Base-by-base conservation (phyloP, 768 basidiomycete genomes). In the Obba rivulosa region DNA sequence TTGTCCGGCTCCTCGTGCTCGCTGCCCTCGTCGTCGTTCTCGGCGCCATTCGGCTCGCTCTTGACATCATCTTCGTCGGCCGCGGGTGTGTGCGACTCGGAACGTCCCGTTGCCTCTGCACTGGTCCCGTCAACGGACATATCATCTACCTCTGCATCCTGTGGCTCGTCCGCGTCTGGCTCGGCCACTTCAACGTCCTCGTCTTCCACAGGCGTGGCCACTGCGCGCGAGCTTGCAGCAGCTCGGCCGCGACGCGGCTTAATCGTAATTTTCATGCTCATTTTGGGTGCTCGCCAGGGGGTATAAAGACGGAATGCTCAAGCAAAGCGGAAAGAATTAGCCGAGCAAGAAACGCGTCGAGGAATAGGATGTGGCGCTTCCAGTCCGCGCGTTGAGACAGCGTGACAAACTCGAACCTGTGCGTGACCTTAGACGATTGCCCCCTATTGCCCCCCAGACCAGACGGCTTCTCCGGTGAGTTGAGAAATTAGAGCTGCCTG, bases 251-350 rank as follows among this genome's bases (percentile, higher is more conserved):
- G 52, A 25, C 67, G 69, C 1, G 71, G 70, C 41, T 68, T 73
- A 49, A 71, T 69, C 9, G 71, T 72, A 37, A 72, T 73, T 62
- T 69, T 72, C 16, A 39, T 18, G 21, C 55, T 31, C 28, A 31
- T 31, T 31, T 31, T 31, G 7, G 28, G 5, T 31, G 5, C 7
- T 13, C 13, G 5, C 28, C 13, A 7, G 28, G 13, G 28, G 28
- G 28, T 31, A 31, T 31, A 31, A 5, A n/a, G 28, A 13, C 13
- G 28, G 28, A 7, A 13, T 31, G 28, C 13, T 5, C 28, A 31
- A 13, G 28, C 28, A 31, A 31, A 31, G 28, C 28, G 13, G 28
- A 31, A 13, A 31, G 5, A 13, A 31, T 31, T 31, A 31, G 28
- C 28, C 28, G 28, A 31, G 28, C 7, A 5, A 31, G 28, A 31